Base-by-base conservation (phyloP, 306 rosid genomes). In the Quercus berberidifolia region DNA sequence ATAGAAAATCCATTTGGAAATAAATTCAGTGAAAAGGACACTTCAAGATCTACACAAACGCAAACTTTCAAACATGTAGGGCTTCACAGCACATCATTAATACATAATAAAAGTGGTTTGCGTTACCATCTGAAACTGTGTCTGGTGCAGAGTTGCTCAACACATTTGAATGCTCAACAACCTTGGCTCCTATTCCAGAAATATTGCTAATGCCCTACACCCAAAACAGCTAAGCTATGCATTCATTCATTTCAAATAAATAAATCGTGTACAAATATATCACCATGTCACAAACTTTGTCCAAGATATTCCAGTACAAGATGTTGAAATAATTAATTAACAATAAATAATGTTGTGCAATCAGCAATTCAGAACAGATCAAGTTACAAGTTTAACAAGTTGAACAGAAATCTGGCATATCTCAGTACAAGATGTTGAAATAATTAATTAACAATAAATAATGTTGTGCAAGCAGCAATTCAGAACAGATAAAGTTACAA, bases 11-110 rank as follows among this genome's bases (percentile, higher is more conserved):
- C 88, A 35, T 76, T 78, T 69, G 38, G 70, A 56, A 85, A 85
- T 74, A 85, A 69, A 73, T 79, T 79, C 68, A 85, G 68, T 25
- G 79, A 78, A 71, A 85, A 85, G 65, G 84, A 85, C 41, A 38
- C 88, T 59, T 85, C 88, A 62, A 82, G 58, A 26, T 79, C 88
- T 85, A 81, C 86, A 85, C n/a, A 20, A 79, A 78, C 26, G 28
- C 49, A 41, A 33, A 35, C 74, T 49, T 46, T 82, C 60, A 74
- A 80, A 75, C 52, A 70, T 4, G 2, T 51, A 79, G 13, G 18
- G 55, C 70, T 60, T 78, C 64, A 9, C 28, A 18, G 19, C 64
- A 59, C 43, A 73, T 57, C 31, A 60, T 30, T 57, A 5, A 33
- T 38, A 59, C 19, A 14, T 19, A 11, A 69, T 5, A 57, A 54